Percentiles rank a stretch among this genome's conserved stretches.
phyloP scores from a whole-genome alignment of 2,329 filamentous ascomycete species.

The Emmonsiellopsis sp. region DNA sequence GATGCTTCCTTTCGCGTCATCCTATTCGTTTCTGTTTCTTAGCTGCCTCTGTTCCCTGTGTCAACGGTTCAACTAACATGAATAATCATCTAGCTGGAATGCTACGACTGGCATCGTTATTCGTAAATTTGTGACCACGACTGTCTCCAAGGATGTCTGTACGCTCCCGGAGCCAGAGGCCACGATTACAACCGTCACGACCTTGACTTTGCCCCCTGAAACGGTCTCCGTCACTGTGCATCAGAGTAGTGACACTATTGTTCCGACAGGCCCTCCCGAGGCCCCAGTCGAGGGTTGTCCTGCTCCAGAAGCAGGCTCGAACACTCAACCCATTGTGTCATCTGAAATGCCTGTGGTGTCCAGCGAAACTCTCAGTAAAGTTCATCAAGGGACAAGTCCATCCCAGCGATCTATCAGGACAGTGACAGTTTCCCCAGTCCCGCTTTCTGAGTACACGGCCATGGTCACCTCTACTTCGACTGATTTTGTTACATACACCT shows the following conservation, averaged over 20 bases:
- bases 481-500: not conserved
- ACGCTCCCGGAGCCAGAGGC: not conserved
- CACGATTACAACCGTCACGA: not conserved
- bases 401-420: not conserved
- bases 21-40: not conserved
- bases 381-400: not conserved
- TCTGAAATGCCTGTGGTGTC: not conserved
- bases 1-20: not conserved
- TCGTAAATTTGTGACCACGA: not conserved
- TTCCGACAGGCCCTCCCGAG: not conserved
- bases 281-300: not conserved
- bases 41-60: not conserved
- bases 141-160: not conserved
- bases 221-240: constrained; percentile 1
- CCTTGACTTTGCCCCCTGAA: not conserved
- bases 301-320: not conserved
- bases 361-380: not conserved
- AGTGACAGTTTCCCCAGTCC: not conserved
- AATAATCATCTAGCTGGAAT: not conserved
- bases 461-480: not conserved
- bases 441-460: not conserved
- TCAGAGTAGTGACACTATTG: not conserved
- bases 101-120: not conserved
- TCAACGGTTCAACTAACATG: not conserved
- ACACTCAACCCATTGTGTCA: not conserved